These are phyloP conservation scores for Entophlyctis helioformis DNA, from an alignment of 192 early-diverging fungal species.

Conservation along the genomic window DNA sequence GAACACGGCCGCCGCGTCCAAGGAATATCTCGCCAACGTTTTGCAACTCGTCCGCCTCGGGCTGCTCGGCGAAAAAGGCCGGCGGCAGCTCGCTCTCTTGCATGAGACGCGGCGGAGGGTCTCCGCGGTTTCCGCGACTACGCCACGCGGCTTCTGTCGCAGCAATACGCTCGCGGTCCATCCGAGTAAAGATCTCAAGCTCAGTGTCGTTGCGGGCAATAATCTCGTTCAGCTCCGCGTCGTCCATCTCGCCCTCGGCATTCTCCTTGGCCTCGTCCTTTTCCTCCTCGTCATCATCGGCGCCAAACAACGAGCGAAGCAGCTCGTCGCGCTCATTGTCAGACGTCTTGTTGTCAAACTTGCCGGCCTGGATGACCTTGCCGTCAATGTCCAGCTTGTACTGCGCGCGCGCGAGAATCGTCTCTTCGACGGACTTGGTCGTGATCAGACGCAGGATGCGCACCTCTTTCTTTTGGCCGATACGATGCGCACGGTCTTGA, in stretches of 20 bases:
- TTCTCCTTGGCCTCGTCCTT: constrained; percentile 48
- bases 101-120: constrained; percentile 67
- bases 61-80: constrained; percentile 19
- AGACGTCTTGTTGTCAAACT: constrained; percentile 94
- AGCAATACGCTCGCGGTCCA: constrained; percentile 63
- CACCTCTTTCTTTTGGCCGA: constrained; percentile 97
- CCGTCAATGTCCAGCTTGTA: constrained; percentile 95
- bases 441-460: constrained; percentile 88
- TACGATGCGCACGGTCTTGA: constrained; percentile 98
- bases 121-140: constrained; percentile 50
- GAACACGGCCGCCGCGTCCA: constrained; percentile 62
- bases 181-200: constrained; percentile 50
- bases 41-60: constrained; percentile 24
- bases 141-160: constrained; percentile 33
- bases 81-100: constrained; percentile 73
- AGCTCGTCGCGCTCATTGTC: constrained; percentile 87
- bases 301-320: constrained; percentile 70
- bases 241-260: constrained; percentile 61
- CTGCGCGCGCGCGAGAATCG: constrained; percentile 82
- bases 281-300: constrained; percentile 64
- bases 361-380: constrained; percentile 98
- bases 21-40: constrained; percentile 45
- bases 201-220: constrained; percentile 81
- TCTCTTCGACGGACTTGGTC: constrained; percentile 84
- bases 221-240: constrained; percentile 89